Conservation (phyloP, 1,284 basidiomycete species). For the Leccinum subfulvum region DNA sequence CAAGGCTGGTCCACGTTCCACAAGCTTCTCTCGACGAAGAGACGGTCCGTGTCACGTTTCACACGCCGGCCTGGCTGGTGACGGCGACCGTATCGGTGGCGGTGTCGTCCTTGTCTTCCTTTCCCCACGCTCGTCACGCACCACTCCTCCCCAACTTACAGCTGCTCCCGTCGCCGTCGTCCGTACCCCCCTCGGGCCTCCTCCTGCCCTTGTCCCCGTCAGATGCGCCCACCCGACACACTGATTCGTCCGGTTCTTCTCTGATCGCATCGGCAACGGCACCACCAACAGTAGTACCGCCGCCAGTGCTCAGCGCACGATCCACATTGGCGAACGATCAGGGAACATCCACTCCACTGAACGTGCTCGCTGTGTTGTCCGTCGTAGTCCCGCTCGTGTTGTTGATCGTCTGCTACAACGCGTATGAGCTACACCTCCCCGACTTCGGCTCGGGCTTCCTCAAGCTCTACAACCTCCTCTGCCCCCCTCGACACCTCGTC, state of each 20-base stretch:
- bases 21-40: too few relatives aligned
- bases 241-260: not conserved
- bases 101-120: too few relatives aligned
- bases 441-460: not conserved
- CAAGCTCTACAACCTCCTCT: not conserved
- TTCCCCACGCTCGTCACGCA: too few relatives aligned
- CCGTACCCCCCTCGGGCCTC: not conserved
- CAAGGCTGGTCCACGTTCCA: too few relatives aligned
- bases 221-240: not conserved
- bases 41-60: too few relatives aligned
- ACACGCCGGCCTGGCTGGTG: too few relatives aligned
- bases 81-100: too few relatives aligned
- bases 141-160: too few relatives aligned
- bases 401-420: not conserved
- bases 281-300: too few relatives aligned
- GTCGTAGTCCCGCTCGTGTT: not conserved
- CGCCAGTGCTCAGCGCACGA: not conserved
- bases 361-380: not conserved
- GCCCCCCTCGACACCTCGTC: not conserved
- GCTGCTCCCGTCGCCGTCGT: not conserved
- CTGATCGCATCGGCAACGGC: not conserved
- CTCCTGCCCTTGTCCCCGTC: not conserved
- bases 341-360: not conserved
- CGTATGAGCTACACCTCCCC: not conserved
- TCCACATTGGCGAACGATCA: not conserved